phyloP scores from a whole-genome alignment of 75 land plant genomes.

The Pinus taeda region DNA sequence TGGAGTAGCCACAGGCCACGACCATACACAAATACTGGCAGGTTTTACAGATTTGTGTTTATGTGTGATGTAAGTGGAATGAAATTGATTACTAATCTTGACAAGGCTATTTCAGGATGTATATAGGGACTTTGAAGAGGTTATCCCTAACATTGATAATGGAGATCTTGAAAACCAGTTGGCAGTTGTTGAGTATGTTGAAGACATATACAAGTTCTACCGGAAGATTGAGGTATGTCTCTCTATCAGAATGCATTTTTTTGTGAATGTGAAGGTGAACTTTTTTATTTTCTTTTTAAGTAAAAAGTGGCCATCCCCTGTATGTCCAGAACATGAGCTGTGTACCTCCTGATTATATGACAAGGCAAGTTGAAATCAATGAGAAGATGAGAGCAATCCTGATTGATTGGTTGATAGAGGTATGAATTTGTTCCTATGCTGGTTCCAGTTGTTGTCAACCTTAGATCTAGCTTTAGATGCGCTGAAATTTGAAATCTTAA shows the following conservation, averaged over 20 bases:
- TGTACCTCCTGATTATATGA: conserved; percentile 71
- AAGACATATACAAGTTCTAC: conserved; percentile 26
- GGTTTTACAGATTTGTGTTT: conserved; percentile 16
- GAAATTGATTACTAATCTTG: not conserved
- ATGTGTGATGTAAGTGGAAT: no score
- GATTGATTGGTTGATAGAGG: conserved; percentile 95
- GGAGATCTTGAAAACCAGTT: conserved; percentile 19
- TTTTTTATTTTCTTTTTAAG: not conserved
- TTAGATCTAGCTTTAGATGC: not conserved
- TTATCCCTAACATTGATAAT: conserved; percentile 18
- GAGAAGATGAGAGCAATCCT: conserved; percentile 85
- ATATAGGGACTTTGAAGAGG: conserved; percentile 33
- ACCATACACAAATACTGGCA: not conserved
- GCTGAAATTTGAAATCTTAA: not conserved
- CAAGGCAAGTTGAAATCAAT: conserved; percentile 61
- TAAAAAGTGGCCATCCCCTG: not conserved
- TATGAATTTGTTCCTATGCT: conserved; percentile 4
- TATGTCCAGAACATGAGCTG: conserved; percentile 31
- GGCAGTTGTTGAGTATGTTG: conserved; percentile 30
- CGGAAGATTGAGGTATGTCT: conserved; percentile 26
- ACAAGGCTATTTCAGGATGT: conserved; percentile 17
- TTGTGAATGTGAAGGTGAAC: not conserved
- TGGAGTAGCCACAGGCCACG: no score
- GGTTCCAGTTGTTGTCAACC: not conserved
- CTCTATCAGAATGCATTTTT: not conserved